phyloP scores from a whole-genome alignment of 2,329 filamentous ascomycete species.

The Trichoderma sp. region DNA sequence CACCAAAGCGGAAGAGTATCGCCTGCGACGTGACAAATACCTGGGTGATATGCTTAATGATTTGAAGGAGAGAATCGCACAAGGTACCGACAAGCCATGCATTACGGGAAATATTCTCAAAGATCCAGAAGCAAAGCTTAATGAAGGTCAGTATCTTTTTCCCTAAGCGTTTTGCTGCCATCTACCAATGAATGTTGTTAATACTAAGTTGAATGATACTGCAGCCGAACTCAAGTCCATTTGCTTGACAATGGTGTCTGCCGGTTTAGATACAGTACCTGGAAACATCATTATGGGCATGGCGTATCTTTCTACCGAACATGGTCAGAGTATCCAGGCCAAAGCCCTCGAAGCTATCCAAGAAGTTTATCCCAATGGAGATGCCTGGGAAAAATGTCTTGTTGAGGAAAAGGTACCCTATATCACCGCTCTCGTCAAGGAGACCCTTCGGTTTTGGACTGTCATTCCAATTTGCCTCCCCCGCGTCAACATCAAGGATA shows the following conservation, averaged over 20 bases:
- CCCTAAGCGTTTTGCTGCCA: neutral
- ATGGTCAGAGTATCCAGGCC: conserved; percentile 68
- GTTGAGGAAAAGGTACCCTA: conserved; percentile 74
- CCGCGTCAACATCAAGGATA: conserved; percentile 68
- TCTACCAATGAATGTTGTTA: neutral
- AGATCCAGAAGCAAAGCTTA: conserved; percentile 43
- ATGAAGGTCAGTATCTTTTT: conserved; percentile 33
- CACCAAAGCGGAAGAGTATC: conserved; percentile 61
- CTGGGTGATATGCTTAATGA: conserved; percentile 65
- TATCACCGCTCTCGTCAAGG: conserved; percentile 74
- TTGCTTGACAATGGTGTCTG: conserved; percentile 78
- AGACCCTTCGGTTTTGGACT: conserved; percentile 74
- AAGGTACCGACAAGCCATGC: conserved; percentile 42
- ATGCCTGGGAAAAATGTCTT: conserved; percentile 73
- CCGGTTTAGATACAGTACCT: conserved; percentile 77
- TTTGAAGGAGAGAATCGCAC: conserved; percentile 40
- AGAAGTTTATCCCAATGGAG: conserved; percentile 67
- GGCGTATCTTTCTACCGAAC: conserved; percentile 66
- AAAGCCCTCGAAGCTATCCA: conserved; percentile 69
- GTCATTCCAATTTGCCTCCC: conserved; percentile 79
- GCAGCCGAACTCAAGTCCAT: conserved; percentile 75
- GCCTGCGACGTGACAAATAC: conserved; percentile 65
- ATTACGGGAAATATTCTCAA: conserved; percentile 55
- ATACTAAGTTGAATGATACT: neutral
- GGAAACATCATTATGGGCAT: conserved; percentile 78